These are phyloP conservation scores for Porphyridium purpureum DNA, from an alignment of 23 red algal species.

Conservation along the genomic window DNA sequence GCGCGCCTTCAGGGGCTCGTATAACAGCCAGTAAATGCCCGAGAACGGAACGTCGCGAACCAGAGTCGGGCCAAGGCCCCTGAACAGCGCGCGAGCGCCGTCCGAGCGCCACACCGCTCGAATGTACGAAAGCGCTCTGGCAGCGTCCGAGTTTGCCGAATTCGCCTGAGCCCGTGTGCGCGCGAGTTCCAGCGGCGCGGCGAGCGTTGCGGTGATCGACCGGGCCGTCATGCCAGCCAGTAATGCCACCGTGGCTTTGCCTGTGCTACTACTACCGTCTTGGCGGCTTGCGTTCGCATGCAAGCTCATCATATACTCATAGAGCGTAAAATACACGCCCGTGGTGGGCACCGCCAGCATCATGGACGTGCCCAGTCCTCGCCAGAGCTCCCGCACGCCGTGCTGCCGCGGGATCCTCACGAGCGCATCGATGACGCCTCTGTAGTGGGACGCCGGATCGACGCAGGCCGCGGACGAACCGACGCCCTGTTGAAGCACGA, in stretches of 20 bases:
- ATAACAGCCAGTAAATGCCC: conserved; percentile 91
- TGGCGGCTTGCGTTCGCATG: neutral
- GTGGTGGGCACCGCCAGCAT: conserved; percentile 65
- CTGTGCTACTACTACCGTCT: neutral
- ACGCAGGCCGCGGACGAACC: conserved; percentile 3
- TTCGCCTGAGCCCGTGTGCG: conserved; percentile 59
- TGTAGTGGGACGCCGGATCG: conserved; percentile 14
- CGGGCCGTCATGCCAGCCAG: conserved; percentile 31
- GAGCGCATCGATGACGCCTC: conserved; percentile 21
- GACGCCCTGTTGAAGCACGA: neutral
- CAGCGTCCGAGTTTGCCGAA: conserved; percentile 5
- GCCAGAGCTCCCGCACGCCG: conserved; percentile 76
- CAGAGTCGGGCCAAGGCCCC: conserved; percentile 58
- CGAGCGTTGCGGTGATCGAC: conserved; percentile 14
- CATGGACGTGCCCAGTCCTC: conserved; percentile 51
- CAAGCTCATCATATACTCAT: conserved; percentile 22
- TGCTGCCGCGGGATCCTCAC: conserved; percentile 24
- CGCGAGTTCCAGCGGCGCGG: conserved; percentile 70
- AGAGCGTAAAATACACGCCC: conserved; percentile 80
- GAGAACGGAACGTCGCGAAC: conserved; percentile 94
- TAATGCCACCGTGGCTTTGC: neutral
- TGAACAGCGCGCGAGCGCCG: conserved; percentile 44
- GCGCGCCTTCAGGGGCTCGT: conserved; percentile 52
- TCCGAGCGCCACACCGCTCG: neutral
- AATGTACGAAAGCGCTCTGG: too few relatives aligned